Conservation (phyloP, 345 rosid genomes). For the Citrus cavaleriei region DNA sequence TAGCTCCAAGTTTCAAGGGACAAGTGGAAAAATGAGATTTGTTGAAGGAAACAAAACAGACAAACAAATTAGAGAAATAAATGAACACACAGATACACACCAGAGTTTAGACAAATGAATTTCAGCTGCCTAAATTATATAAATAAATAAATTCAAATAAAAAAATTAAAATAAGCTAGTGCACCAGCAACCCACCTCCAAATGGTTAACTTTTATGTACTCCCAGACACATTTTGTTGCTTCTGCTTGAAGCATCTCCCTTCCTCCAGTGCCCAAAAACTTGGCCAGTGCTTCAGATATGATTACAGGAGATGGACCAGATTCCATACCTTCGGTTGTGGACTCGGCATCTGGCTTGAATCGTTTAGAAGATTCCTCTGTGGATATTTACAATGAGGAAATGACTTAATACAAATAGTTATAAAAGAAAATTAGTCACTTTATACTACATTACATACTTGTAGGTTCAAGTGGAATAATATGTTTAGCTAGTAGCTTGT, state of each 20-base stretch:
- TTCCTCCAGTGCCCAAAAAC: slow-evolving; percentile 64
- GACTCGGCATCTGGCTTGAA: slow-evolving; percentile 59
- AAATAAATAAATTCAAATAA: not conserved
- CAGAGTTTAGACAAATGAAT: not conserved
- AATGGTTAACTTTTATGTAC: slow-evolving; percentile 57
- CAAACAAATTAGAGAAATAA: not conserved
- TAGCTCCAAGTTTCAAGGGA: not conserved
- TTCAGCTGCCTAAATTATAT: not conserved
- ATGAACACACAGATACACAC: not conserved
- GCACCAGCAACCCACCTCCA: slow-evolving; percentile 56
- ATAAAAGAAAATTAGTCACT: not conserved
- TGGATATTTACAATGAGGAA: slow-evolving; percentile 6
- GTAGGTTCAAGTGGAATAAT: slow-evolving; percentile 78
- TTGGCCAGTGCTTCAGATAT: slow-evolving; percentile 83
- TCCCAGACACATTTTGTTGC: slow-evolving; percentile 71
- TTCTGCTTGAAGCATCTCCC: slow-evolving; percentile 60
- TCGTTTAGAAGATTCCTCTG: slow-evolving; percentile 78
- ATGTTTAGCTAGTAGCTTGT: slow-evolving; percentile 89
- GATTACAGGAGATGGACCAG: slow-evolving; percentile 35
- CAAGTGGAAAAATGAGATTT: not conserved
- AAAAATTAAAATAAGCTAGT: not conserved
- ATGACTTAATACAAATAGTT: slow-evolving; percentile 7
- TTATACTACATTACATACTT: slow-evolving; percentile 41
- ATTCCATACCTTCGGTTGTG: slow-evolving; percentile 40
- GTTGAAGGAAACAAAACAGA: not conserved